These are phyloP conservation scores for Cerioporus squamosus DNA, from an alignment of 1,284 basidiomycete genomes.

Conservation along the genomic window DNA sequence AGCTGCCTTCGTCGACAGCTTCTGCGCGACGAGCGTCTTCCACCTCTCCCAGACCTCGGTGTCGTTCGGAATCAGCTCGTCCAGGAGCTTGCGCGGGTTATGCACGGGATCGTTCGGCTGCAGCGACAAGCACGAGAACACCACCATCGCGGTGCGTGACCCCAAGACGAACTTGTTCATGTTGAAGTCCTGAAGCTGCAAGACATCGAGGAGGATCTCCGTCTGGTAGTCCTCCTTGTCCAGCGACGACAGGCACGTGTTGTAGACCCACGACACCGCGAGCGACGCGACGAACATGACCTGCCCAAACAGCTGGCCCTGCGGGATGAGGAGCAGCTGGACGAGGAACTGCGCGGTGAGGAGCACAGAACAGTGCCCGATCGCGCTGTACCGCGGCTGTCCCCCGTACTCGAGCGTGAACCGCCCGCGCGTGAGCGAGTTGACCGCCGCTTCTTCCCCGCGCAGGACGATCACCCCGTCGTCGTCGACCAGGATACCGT, in stretches of 20 bases:
- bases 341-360: neutral
- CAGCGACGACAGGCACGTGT: neutral
- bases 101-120: too few relatives aligned
- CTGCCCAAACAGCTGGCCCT: neutral
- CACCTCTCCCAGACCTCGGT: too few relatives aligned
- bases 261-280: slow-evolving; percentile 1
- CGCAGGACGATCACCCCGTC: neutral
- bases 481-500: slow-evolving; percentile 17
- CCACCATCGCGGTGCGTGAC: neutral
- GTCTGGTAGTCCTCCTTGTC: neutral
- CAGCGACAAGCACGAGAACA: neutral
- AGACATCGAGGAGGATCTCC: neutral
- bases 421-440: neutral
- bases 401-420: neutral
- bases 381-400: neutral
- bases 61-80: too few relatives aligned
- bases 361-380: neutral
- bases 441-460: neutral
- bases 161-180: neutral
- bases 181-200: neutral
- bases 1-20: too few relatives aligned
- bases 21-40: too few relatives aligned
- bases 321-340: slow-evolving; percentile 5
- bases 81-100: too few relatives aligned
- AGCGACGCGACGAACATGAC: slow-evolving; percentile 5